Evolutionary conservation across 129 eudicot genomes (phyloP).

Genomic region (Flaveria ramosissima): DNA sequence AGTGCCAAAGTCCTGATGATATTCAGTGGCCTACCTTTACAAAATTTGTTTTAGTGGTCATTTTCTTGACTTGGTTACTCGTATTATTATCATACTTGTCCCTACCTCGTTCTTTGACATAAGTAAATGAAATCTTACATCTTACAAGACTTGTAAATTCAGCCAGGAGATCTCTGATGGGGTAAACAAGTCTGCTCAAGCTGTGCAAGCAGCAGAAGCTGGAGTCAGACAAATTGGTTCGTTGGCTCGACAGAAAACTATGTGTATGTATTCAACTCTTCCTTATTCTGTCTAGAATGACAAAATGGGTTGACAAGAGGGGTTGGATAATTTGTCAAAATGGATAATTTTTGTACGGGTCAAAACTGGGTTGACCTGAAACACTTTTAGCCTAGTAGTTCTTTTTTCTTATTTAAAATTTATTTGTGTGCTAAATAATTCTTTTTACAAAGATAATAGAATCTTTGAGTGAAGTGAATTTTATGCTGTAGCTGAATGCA

Average conservation of each 20-base stretch:
- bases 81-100: background rate
- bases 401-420: background rate
- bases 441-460: background rate
- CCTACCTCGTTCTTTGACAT: background rate
- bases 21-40: background rate
- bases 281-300: background rate
- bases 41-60: background rate
- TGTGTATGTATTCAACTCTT: slow-evolving; percentile 46
- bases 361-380: background rate
- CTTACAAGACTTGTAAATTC: slow-evolving; percentile 13
- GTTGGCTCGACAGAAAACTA: slow-evolving; percentile 65
- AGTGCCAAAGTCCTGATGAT: background rate
- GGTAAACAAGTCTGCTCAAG: slow-evolving; percentile 79
- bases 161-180: slow-evolving; percentile 96
- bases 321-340: background rate
- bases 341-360: background rate
- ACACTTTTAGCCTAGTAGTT: background rate
- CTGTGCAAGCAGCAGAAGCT: slow-evolving; percentile 88
- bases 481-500: background rate
- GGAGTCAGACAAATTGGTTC: slow-evolving; percentile 82
- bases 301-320: slow-evolving; percentile 1
- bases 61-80: background rate
- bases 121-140: slow-evolving; percentile 18
- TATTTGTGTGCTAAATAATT: too few species aligned
- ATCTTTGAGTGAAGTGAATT: background rate